Percentiles rank a stretch among this genome's conserved stretches.
Evolutionary conservation across 148 eudicot species (phyloP).

Genomic region (Silene conica): DNA sequence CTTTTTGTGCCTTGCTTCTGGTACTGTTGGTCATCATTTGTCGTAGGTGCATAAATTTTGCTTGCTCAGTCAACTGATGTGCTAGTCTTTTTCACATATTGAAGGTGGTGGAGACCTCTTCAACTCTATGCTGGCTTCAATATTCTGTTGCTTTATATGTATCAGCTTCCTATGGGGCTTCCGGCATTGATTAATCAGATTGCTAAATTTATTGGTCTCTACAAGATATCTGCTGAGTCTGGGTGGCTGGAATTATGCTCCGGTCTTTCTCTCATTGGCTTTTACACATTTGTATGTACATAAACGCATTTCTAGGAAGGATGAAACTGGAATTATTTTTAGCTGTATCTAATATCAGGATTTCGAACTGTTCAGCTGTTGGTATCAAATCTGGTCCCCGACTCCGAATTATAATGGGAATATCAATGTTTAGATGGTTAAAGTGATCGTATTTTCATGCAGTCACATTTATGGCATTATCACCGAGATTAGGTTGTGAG

Average conservation of each 20-base stretch:
- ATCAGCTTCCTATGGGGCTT: slow-evolving; percentile 73
- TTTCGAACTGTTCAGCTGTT: not conserved
- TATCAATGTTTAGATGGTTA: too few species aligned
- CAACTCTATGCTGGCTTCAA: slow-evolving; percentile 72
- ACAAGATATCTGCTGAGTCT: slow-evolving; percentile 60
- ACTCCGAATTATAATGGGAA: too few species aligned
- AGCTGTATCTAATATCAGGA: not conserved
- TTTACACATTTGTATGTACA: slow-evolving; percentile 69
- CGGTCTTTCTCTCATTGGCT: slow-evolving; percentile 60
- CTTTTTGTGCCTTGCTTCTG: not conserved
- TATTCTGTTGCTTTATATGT: slow-evolving; percentile 60
- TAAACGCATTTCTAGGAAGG: not conserved
- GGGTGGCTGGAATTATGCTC: slow-evolving; percentile 73
- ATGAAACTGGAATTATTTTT: not conserved
- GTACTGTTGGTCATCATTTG: not conserved
- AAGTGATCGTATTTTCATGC: too few species aligned
- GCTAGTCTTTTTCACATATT: slow-evolving; percentile 13
- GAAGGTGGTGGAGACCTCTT: slow-evolving; percentile 95
- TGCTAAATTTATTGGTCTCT: slow-evolving; percentile 65
- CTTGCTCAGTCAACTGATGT: slow-evolving; percentile 3
- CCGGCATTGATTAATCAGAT: slow-evolving; percentile 34
- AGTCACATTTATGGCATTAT: too few species aligned
- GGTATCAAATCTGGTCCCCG: too few species aligned
- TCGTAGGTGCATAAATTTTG: not conserved
- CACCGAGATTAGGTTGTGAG: too few species aligned